phyloP scores from a whole-genome alignment of 305 asterid genomes.

The Fraxinus latifolia region DNA sequence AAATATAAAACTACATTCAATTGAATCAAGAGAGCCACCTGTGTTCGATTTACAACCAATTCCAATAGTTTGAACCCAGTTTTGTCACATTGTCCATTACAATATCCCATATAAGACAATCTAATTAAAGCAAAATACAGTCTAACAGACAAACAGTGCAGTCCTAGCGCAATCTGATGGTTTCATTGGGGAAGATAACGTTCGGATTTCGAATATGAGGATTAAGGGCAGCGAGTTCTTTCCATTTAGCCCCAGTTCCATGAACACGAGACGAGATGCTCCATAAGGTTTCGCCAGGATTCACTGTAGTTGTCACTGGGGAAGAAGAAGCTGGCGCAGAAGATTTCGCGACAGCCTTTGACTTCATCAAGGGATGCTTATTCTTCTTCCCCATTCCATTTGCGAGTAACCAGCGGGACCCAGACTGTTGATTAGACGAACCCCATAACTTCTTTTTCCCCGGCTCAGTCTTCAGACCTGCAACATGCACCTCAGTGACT shows the following conservation, averaged over 20 bases:
- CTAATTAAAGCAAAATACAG: not conserved
- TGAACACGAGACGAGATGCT: conserved; percentile 66
- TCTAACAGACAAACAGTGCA: not conserved
- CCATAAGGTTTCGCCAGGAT: conserved; percentile 76
- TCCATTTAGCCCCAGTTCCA: conserved; percentile 60
- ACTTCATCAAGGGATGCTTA: conserved; percentile 65
- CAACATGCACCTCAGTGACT: conserved; percentile 78
- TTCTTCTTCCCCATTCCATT: conserved; percentile 98
- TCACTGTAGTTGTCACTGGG: conserved; percentile 36
- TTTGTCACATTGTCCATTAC: not conserved
- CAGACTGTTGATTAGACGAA: conserved; percentile 65
- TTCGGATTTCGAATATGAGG: conserved; percentile 55
- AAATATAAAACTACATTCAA: not conserved
- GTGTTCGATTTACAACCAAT: not conserved
- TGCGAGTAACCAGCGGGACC: conserved; percentile 96
- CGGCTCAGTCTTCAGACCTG: conserved; percentile 69
- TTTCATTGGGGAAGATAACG: conserved; percentile 46
- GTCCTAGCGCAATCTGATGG: conserved; percentile 40
- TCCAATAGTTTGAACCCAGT: not conserved
- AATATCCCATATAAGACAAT: not conserved
- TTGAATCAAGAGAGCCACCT: not conserved
- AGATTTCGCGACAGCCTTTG: conserved; percentile 44
- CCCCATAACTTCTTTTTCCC: conserved; percentile 86
- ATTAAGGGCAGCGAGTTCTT: conserved; percentile 50
- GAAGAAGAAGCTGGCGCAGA: conserved; percentile 42